phyloP scores from a whole-genome alignment of 1,284 basidiomycete genomes.

The Cutaneotrichosporon dermatis region DNA sequence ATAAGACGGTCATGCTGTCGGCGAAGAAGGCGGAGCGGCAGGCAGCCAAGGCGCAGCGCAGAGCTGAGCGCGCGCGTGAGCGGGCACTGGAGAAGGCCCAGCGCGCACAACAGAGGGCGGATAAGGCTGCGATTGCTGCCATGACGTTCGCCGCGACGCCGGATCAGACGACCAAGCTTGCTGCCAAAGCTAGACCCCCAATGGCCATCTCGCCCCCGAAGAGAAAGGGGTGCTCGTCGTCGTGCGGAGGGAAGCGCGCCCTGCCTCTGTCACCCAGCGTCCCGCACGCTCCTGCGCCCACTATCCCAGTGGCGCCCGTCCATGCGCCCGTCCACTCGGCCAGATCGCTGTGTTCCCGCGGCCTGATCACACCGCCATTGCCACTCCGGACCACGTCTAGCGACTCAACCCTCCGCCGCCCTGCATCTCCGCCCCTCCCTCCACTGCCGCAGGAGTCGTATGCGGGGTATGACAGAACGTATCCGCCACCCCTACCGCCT shows the following conservation, averaged over 20 bases:
- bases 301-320: too few species aligned
- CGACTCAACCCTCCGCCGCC: neutral
- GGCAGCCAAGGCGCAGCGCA: slow-evolving; percentile 1
- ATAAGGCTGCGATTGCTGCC: neutral
- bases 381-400: too few species aligned
- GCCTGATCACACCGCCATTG: too few species aligned
- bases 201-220: too few species aligned
- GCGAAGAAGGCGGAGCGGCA: slow-evolving; percentile 1
- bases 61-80: neutral
- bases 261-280: too few species aligned
- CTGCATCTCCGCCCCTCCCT: neutral
- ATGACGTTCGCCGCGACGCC: slow-evolving; percentile 1
- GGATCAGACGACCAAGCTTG: too few species aligned
- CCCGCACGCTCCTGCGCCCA: too few species aligned
- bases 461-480: neutral
- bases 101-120: slow-evolving; percentile 3
- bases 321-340: too few species aligned
- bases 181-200: too few species aligned
- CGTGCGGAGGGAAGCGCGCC: too few species aligned
- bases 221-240: too few species aligned
- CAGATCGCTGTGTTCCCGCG: too few species aligned
- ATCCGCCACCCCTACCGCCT: neutral
- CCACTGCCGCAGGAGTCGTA: neutral
- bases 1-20: neutral
- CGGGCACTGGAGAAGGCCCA: slow-evolving; percentile 2